Base-by-base conservation (phyloP, 441 rosid genomes). In the Syzygium syzygioides region DNA sequence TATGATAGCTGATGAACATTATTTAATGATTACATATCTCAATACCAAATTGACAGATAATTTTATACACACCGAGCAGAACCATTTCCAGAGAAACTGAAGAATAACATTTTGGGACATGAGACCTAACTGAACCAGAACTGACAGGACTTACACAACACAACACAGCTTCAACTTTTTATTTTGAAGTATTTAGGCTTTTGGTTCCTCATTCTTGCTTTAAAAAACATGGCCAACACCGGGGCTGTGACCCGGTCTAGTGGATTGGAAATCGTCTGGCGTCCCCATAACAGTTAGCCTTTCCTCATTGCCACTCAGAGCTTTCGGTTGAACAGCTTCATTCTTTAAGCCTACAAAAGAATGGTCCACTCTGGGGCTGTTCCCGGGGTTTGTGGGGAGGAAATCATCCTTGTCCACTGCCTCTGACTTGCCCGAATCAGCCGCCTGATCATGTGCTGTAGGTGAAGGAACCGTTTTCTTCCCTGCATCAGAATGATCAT, bases 251-350 rank as follows among this genome's bases (percentile, higher is more conserved):
- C 85, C 86, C 1, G 90, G 90, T 19, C 86, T 55, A 11, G 93
- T 90, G 11, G 94, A 92, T 34, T 90, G 92, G 79, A 93, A 93
- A 88, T 87, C 92, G 37, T 91, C 90, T 18, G 66, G 30, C 25
- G 85, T 55, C 18, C 55, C 71, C 59, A 20, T 55, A 25, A 79
- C 12, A 34, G 85, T 53, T 26, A 41, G 88, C 50, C 53, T 57
- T 55, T 34, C 55, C 56, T 85, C 59, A 28, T 86, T 4, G 26
- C 28, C 23, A 28, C 55, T 59, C 14, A 41, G 15, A 85, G 18
- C 8, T 85, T 85, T 53, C 4, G 62, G 45, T 5, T 12, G 18
- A 85, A 26, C 66, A 37, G 23, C 66, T 55, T 17, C 62, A 13
- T 85, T 85, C 76, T 26, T 71, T 85, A 87, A 41, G 17, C 60